These are phyloP conservation scores for Claviceps digitariae DNA, from an alignment of 2,329 filamentous ascomycete genomes.

Conservation along the genomic window DNA sequence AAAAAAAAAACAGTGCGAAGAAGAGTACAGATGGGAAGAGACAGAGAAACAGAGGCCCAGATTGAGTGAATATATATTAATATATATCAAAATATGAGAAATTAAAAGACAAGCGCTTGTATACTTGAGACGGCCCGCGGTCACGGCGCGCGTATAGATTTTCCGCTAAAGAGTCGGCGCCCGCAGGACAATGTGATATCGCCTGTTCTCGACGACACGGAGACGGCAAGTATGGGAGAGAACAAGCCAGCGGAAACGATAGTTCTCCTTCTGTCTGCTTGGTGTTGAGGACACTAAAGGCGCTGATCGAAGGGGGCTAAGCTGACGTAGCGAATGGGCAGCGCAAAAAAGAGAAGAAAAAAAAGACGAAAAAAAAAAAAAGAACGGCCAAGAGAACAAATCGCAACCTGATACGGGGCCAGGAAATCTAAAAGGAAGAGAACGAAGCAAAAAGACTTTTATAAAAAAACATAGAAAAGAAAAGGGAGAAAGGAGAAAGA, in stretches of 20 bases:
- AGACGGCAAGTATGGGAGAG: neutral
- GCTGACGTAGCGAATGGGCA: neutral
- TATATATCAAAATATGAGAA: too few species aligned
- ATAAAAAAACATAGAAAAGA: too few species aligned
- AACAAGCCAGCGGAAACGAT: neutral
- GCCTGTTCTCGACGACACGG: neutral
- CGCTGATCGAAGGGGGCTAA: neutral
- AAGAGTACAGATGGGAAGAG: neutral
- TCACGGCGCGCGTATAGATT: too few species aligned
- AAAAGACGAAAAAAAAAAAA: neutral
- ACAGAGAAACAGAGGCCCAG: neutral
- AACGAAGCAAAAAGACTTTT: too few species aligned
- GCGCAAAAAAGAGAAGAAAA: too few species aligned
- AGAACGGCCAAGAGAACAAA: neutral
- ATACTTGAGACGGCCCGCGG: too few species aligned
- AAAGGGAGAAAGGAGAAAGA: neutral
- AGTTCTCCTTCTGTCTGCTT: neutral
- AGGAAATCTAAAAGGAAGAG: too few species aligned
- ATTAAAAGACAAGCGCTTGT: too few species aligned
- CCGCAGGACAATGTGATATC: neutral
- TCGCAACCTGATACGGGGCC: too few species aligned
- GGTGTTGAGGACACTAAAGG: neutral
- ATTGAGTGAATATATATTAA: too few species aligned
- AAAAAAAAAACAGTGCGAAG: neutral
- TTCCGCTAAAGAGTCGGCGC: too few species aligned